A percentile compares a stretch with the other conserved stretches of the same genome.
Evolutionary conservation across 2,329 filamentous ascomycete species (phyloP).

Genomic region (Plenodomus lindquistii): DNA sequence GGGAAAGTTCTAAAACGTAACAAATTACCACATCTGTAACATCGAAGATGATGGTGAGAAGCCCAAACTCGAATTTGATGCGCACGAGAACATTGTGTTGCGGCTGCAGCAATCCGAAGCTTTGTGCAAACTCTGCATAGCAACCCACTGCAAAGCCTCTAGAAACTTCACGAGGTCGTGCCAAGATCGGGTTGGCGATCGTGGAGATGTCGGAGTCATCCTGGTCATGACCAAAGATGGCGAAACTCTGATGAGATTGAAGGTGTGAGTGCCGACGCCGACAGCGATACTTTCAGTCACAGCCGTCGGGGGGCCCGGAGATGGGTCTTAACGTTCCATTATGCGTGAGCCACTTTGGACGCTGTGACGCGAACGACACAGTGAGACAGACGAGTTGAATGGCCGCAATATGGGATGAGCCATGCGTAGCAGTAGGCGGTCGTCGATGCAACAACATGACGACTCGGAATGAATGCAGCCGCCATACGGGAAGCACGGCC

Average conservation of each 20-base stretch:
- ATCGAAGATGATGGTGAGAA: conserved; percentile 21
- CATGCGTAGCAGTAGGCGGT: conserved; percentile 18
- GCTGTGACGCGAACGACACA: too few relatives aligned
- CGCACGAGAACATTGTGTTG: conserved; percentile 21
- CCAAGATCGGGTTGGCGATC: background rate
- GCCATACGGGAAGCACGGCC: conserved; percentile 16
- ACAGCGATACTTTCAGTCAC: conserved; percentile 14
- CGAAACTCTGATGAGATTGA: conserved; percentile 9
- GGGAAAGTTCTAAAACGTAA: conserved; percentile 45
- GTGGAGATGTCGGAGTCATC: background rate
- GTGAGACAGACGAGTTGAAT: conserved; percentile 12
- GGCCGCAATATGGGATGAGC: conserved; percentile 9
- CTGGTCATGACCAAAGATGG: conserved; percentile 1
- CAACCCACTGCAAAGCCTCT: conserved; percentile 16
- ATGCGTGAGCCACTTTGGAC: too few relatives aligned
- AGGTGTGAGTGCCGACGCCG: conserved; percentile 8
- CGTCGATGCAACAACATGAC: conserved; percentile 13
- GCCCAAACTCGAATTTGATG: conserved; percentile 26
- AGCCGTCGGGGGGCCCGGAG: too few relatives aligned
- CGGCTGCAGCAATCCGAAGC: conserved; percentile 10
- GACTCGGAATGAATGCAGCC: conserved; percentile 14
- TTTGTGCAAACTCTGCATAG: conserved; percentile 25
- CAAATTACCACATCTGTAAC: conserved; percentile 32
- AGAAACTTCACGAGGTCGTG: background rate
- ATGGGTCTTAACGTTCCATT: too few relatives aligned